Evolutionary conservation across 2,329 filamentous ascomycete species (phyloP).

Genomic region (Neospermospora avenae): DNA sequence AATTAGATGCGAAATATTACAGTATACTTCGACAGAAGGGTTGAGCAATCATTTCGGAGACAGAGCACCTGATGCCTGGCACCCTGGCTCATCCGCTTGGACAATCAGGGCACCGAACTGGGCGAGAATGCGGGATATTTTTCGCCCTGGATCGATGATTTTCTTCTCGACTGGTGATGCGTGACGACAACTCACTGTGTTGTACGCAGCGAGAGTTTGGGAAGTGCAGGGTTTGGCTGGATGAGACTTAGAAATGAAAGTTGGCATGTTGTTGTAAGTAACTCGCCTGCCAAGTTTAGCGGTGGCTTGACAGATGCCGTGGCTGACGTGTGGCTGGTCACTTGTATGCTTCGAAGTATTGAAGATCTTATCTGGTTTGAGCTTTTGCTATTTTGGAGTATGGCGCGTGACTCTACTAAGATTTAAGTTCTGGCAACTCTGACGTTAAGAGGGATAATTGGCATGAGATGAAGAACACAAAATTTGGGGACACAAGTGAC

Average conservation of each 20-base stretch:
- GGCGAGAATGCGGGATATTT: background rate
- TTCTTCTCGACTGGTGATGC: background rate
- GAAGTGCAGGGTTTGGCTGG: background rate
- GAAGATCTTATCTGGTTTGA: background rate
- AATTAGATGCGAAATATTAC: background rate
- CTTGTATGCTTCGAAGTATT: background rate
- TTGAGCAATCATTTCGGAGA: background rate
- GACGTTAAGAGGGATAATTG: background rate
- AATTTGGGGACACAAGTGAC: too few species aligned
- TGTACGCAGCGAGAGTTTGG: background rate
- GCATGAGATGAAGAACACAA: background rate
- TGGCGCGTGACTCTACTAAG: background rate
- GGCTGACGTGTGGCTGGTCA: conserved; percentile 12
- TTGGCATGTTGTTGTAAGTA: conserved; percentile 11
- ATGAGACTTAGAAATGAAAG: background rate
- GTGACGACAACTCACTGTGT: background rate
- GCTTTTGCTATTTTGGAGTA: background rate
- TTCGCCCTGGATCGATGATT: background rate
- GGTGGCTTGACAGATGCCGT: conserved; percentile 6
- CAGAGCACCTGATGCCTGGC: background rate
- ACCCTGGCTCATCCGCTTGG: background rate
- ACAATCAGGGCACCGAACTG: background rate
- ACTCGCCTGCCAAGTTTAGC: background rate
- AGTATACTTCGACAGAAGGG: background rate
- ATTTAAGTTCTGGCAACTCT: background rate